phyloP scores from a whole-genome alignment of 352 stramenopile genomes.

The Pythium folliculosum region DNA sequence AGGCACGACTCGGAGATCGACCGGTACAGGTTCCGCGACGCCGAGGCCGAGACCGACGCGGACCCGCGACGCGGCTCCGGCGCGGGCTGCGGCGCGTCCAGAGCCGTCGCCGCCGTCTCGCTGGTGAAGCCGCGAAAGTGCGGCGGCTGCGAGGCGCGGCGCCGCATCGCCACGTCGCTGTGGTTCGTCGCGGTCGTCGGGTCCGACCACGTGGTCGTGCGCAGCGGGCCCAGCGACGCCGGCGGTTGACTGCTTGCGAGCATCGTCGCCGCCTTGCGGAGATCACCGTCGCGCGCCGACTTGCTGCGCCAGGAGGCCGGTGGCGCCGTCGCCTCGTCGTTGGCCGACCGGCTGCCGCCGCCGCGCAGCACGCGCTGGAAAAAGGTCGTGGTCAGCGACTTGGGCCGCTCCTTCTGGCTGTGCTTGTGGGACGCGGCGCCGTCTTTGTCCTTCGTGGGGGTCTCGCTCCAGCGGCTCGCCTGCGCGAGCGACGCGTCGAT shows the following conservation, averaged over 20 bases:
- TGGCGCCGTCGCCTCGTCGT: neutral
- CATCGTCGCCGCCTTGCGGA: neutral
- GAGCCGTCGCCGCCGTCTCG: neutral
- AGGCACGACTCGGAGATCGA: conserved; percentile 43
- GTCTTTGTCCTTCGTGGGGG: neutral
- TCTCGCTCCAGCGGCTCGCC: neutral
- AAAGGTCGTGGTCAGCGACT: conserved; percentile 24
- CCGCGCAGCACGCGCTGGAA: conserved; percentile 17
- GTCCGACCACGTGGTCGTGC: conserved; percentile 20
- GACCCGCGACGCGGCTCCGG: neutral
- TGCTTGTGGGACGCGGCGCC: neutral
- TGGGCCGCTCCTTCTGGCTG: neutral
- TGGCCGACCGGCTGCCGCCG: neutral
- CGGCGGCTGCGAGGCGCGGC: conserved; percentile 22
- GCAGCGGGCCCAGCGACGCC: conserved; percentile 11
- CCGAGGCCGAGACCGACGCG: neutral
- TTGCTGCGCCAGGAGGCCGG: neutral
- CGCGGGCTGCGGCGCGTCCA: neutral
- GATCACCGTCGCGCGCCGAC: conserved; percentile 1
- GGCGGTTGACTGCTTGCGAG: neutral
- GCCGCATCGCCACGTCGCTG: neutral
- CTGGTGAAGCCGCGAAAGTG: conserved; percentile 4
- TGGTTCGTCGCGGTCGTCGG: neutral
- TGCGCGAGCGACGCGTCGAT: conserved; percentile 49
- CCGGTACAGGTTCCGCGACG: conserved; percentile 11